A percentile compares a stretch with the other conserved stretches of the same genome.
phyloP scores from a whole-genome alignment of 345 rosid species.

The Reutealis trisperma region DNA sequence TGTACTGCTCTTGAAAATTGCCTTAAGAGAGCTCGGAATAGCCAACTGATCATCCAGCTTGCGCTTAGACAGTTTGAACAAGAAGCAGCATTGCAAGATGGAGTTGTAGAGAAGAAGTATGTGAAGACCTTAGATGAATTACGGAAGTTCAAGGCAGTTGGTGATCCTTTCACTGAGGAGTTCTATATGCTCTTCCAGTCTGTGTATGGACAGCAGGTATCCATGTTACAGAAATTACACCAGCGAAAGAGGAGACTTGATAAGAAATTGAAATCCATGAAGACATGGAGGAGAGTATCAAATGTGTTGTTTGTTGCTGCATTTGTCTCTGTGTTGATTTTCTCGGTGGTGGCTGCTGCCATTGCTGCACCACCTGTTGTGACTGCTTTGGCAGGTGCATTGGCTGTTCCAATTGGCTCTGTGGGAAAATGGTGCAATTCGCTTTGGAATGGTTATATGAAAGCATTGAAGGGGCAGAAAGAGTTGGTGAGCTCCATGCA shows the following conservation, averaged over 20 bases:
- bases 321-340: slow-evolving; percentile 67
- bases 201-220: slow-evolving; percentile 52
- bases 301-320: slow-evolving; percentile 71
- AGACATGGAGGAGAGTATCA: slow-evolving; percentile 74
- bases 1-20: slow-evolving; percentile 71
- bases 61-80: slow-evolving; percentile 64
- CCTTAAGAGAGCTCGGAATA: slow-evolving; percentile 62
- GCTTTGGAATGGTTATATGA: slow-evolving; percentile 65
- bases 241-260: slow-evolving; percentile 57
- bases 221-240: slow-evolving; percentile 53
- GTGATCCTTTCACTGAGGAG: slow-evolving; percentile 70
- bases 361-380: slow-evolving; percentile 74
- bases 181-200: slow-evolving; percentile 54
- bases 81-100: slow-evolving; percentile 40
- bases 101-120: slow-evolving; percentile 42
- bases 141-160: slow-evolving; percentile 57
- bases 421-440: slow-evolving; percentile 78
- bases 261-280: slow-evolving; percentile 57
- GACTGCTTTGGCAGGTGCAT: slow-evolving; percentile 65
- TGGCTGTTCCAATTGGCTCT: slow-evolving; percentile 66
- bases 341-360: slow-evolving; percentile 91
- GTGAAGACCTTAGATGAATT: slow-evolving; percentile 68
- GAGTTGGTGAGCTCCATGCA: slow-evolving; percentile 48
- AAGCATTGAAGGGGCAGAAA: slow-evolving; percentile 54
- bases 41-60: slow-evolving; percentile 64